These are phyloP conservation scores for Penicillium coffeae DNA, from an alignment of 495 filamentous ascomycete genomes.

Conservation along the genomic window DNA sequence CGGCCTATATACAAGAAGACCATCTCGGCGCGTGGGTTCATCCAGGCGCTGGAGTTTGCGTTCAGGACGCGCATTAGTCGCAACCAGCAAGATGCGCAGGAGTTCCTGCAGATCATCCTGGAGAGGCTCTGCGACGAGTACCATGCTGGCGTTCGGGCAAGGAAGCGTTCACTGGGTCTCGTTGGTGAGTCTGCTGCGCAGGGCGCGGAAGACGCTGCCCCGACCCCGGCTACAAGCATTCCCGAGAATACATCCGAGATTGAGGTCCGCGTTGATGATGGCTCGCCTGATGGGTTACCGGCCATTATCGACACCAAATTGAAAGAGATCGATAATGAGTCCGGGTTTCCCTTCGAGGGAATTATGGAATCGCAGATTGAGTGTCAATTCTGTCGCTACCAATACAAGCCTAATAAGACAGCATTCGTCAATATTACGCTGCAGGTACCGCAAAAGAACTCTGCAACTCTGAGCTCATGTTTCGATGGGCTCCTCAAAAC, in stretches of 20 bases:
- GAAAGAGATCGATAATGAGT: slow-evolving; percentile 51
- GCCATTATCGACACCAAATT: slow-evolving; percentile 44
- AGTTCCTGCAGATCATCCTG: slow-evolving; percentile 89
- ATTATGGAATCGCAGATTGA: slow-evolving; percentile 87
- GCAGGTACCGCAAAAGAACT: slow-evolving; percentile 77
- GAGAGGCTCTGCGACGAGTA: slow-evolving; percentile 93
- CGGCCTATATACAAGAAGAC: slow-evolving; percentile 91
- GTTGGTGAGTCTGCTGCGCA: slow-evolving; percentile 16
- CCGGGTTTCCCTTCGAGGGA: slow-evolving; percentile 84
- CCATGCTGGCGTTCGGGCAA: slow-evolving; percentile 72
- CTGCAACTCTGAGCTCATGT: slow-evolving; percentile 65
- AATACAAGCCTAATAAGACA: slow-evolving; percentile 75
- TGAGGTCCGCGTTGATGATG: slow-evolving; percentile 43
- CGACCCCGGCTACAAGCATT: slow-evolving; percentile 10
- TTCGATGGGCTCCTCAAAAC: slow-evolving; percentile 93
- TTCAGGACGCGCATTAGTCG: slow-evolving; percentile 88
- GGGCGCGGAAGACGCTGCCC: slow-evolving; percentile 6
- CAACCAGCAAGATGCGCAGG: slow-evolving; percentile 97
- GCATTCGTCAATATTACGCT: slow-evolving; percentile 90
- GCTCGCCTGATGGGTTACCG: slow-evolving; percentile 34
- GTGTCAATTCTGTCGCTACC: slow-evolving; percentile 83
- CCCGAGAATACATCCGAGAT: slow-evolving; percentile 28
- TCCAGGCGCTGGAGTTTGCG: slow-evolving; percentile 74
- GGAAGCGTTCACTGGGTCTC: slow-evolving; percentile 38
- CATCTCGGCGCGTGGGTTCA: slow-evolving; percentile 78